Conservation (phyloP, 148 eudicot genomes). For the Diospyros lotus region DNA sequence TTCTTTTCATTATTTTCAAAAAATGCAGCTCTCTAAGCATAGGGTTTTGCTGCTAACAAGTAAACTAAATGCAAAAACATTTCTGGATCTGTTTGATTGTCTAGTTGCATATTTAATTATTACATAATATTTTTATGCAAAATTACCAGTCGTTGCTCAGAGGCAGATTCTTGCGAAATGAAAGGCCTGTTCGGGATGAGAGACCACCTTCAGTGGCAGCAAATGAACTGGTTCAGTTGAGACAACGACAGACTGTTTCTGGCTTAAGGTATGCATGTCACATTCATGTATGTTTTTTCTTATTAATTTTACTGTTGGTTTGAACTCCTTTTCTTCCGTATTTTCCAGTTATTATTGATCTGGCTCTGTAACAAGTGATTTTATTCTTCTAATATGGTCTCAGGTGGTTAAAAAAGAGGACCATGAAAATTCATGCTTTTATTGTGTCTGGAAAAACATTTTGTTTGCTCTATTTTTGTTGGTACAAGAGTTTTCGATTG, state of each 20-base stretch:
- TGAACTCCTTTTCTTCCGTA: background rate
- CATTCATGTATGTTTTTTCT: background rate
- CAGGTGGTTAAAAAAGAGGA: background rate
- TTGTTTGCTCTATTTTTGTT: background rate
- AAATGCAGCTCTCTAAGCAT: background rate
- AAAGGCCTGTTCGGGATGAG: conserved; percentile 77
- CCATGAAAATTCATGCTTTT: background rate
- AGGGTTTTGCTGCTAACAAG: background rate
- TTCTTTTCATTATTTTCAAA: no score
- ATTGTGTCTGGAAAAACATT: background rate
- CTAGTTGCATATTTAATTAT: background rate
- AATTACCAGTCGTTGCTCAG: conserved; percentile 78
- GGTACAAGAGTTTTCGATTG: background rate
- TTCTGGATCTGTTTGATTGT: background rate
- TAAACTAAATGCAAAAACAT: background rate
- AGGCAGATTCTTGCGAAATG: conserved; percentile 93
- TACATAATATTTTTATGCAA: background rate
- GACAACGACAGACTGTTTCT: conserved; percentile 93
- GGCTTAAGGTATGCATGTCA: conserved; percentile 64
- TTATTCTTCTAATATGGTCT: background rate
- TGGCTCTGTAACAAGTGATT: no score
- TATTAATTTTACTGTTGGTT: conserved; percentile 1
- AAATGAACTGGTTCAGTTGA: conserved; percentile 75
- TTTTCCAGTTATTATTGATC: background rate
- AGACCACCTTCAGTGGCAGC: conserved; percentile 81